A percentile compares a stretch with the other conserved stretches of the same genome.
Evolutionary conservation across 495 filamentous ascomycete genomes (phyloP).

Genomic region (Talaromyces borbonicus): DNA sequence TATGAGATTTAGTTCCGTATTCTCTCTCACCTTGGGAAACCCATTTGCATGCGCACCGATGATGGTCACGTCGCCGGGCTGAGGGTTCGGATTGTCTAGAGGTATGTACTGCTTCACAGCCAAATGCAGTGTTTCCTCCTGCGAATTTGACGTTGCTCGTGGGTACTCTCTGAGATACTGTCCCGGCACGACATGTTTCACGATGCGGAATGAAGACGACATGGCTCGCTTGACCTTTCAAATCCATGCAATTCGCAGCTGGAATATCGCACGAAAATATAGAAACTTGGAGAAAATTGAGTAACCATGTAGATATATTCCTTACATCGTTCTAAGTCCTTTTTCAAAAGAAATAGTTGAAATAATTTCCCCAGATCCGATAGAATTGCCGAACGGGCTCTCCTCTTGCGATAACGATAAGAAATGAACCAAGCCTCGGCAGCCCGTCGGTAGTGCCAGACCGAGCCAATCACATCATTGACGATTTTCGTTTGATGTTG

Average conservation of each 20-base stretch:
- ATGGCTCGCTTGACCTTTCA: not conserved
- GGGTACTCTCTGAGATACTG: slow-evolving; percentile 70
- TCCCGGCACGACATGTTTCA: slow-evolving; percentile 52
- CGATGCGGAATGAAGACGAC: slow-evolving; percentile 37
- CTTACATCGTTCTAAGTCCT: no score
- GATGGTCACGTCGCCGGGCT: slow-evolving; percentile 70
- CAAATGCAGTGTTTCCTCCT: slow-evolving; percentile 54
- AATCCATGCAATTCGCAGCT: not conserved
- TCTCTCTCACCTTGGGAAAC: slow-evolving; percentile 62
- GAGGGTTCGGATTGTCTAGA: slow-evolving; percentile 49
- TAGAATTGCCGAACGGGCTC: slow-evolving; percentile 2
- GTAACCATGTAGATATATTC: no score
- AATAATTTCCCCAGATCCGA: no score
- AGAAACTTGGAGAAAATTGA: no score
- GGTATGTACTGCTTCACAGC: slow-evolving; percentile 81
- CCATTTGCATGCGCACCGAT: slow-evolving; percentile 80
- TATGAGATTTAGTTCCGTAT: slow-evolving; percentile 1
- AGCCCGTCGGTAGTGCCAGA: not conserved
- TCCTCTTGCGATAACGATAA: not conserved
- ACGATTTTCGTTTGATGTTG: not conserved
- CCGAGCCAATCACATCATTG: not conserved
- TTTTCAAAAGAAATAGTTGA: no score
- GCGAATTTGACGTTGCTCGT: slow-evolving; percentile 47
- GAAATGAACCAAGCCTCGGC: not conserved
- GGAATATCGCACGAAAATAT: no score